These are phyloP conservation scores for Acrasis kona DNA, from an alignment of 78 protist species.

Conservation along the genomic window DNA sequence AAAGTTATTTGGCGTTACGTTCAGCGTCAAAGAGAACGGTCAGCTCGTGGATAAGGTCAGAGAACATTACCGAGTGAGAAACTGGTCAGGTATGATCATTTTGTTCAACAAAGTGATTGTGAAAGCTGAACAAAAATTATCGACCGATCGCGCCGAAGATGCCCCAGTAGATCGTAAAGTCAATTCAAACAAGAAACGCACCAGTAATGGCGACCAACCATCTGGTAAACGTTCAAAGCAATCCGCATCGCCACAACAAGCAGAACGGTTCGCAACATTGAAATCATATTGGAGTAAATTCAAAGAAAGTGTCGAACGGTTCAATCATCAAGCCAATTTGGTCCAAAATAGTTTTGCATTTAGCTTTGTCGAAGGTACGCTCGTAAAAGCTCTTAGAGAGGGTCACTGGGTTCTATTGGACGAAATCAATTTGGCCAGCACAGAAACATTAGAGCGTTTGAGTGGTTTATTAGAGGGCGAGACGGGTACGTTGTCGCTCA, in stretches of 20 bases:
- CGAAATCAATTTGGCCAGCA: conserved; percentile 94
- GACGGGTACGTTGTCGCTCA: conserved; percentile 67
- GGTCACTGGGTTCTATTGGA: conserved; percentile 99
- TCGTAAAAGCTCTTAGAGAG: conserved; percentile 69
- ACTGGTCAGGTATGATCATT: neutral
- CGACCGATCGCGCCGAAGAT: no score
- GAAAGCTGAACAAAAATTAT: neutral
- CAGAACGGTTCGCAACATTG: neutral
- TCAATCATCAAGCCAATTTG: neutral
- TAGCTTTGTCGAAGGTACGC: conserved; percentile 84
- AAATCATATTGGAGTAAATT: neutral
- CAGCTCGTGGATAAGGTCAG: neutral
- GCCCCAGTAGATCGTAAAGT: no score
- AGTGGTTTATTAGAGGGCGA: conserved; percentile 63
- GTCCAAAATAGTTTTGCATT: conserved; percentile 60
- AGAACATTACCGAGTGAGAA: neutral
- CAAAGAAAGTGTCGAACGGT: neutral
- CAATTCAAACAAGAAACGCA: no score
- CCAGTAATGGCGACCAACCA: neutral
- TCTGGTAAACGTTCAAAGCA: no score
- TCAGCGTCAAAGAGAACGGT: neutral
- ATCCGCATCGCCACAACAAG: neutral
- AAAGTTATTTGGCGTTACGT: neutral
- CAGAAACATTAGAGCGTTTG: conserved; percentile 84
- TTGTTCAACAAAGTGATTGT: neutral